Base-by-base conservation (phyloP, 2,329 filamentous ascomycete genomes). In the Madurella fahalii region DNA sequence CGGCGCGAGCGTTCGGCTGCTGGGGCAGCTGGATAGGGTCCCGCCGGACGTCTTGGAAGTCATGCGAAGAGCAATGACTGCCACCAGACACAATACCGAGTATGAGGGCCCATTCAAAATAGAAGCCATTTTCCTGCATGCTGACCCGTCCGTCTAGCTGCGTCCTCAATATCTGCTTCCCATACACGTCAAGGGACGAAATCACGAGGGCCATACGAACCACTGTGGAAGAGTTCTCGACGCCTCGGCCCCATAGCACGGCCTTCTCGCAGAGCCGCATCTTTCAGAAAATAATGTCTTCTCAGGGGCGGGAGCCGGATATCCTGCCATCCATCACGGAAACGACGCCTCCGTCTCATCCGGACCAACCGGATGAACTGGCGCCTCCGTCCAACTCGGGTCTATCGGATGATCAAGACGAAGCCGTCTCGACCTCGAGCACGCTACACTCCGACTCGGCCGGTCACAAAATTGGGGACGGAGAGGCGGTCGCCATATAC, bases 101-200 rank as follows among this genome's bases (percentile, higher is more conserved):
- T 90, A 68, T 34, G 32, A 7, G 2, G 31, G 13, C 16, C 18
- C 13, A 5, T 18, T 12, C 25, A 7, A 2, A 15, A 25, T 16
- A 16, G 17, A 20, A 9, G 4, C 18, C 12, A 18, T 2, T 5
- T 31, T 34, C 32, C 9, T 0, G 16, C 12, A 45, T 37, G 40
- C 59, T 64, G 49, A 61, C 57, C 45, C 40, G 18, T 13, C 7
- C 16, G 9, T 2, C 40, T 49, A 83, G 81, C 52, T 74, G 77
- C 25, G 72, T 81, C 31, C 77, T 99, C 49, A 99, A 99, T 68
- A 91, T 99, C 59, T 99, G 94, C 76, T 97, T 97, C 66, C 94
- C 94, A 0, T 99, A 99, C 68, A 97, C 94, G 0, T 95, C 92
- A 4, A 83, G 94, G 60, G 91, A 96, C 66, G 94, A 99, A 69